Percentiles rank a stretch among this genome's conserved stretches.
Evolutionary conservation across 768 basidiomycete species (phyloP).

Genomic region (Tulasnella sp.): DNA sequence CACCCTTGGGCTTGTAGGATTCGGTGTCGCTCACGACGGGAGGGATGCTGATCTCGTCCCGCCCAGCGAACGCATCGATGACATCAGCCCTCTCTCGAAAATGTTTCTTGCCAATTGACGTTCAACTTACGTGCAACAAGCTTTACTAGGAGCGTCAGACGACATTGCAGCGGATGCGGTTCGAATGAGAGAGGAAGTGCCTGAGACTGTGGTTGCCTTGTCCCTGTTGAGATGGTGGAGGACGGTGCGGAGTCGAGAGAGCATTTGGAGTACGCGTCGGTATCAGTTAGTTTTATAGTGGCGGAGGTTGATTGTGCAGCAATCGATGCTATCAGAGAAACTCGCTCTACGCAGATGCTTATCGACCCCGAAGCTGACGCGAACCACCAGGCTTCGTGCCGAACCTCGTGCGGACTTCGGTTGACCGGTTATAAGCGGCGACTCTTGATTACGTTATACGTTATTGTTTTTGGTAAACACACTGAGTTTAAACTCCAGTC

Average conservation of each 20-base stretch:
- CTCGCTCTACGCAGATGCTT: not conserved
- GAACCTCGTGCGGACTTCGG: not conserved
- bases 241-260: not conserved
- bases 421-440: not conserved
- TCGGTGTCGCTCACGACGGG: slow-evolving; percentile 35
- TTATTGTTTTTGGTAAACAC: not conserved
- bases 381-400: not conserved
- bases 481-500: not conserved
- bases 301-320: not conserved
- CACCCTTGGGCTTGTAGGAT: slow-evolving; percentile 39
- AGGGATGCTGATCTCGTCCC: slow-evolving; percentile 27
- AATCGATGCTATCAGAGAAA: not conserved
- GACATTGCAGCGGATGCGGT: not conserved
- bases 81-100: not conserved
- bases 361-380: not conserved
- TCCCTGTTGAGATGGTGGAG: not conserved
- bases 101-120: not conserved
- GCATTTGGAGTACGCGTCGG: not conserved
- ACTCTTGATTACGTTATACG: not conserved
- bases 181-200: not conserved
- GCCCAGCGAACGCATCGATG: not conserved
- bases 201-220: not conserved
- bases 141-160: not conserved
- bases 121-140: not conserved
- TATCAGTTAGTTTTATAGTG: not conserved